Conservation (phyloP, 1,139 yeast genomes). For the Taiozyma onychis region DNA sequence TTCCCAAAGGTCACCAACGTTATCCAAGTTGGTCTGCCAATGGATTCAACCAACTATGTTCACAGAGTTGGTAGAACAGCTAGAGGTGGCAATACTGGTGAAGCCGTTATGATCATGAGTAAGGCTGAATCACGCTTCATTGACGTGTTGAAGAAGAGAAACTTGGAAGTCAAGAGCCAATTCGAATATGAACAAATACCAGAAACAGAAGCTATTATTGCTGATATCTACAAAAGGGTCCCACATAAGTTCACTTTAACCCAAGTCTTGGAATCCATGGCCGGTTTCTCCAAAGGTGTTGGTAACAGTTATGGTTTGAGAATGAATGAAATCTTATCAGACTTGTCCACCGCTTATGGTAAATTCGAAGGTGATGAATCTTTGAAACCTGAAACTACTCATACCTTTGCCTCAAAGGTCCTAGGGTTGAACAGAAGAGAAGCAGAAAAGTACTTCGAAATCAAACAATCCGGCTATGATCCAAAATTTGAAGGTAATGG, state of each 20-base stretch:
- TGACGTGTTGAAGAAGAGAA: conserved; percentile 39
- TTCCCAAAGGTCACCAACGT: conserved; percentile 83
- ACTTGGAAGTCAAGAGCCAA: conserved; percentile 43
- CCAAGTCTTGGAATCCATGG: conserved; percentile 27
- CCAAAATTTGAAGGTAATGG: conserved; percentile 5
- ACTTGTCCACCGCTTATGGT: conserved; percentile 16
- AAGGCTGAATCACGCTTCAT: conserved; percentile 45
- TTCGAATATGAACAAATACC: conserved; percentile 26
- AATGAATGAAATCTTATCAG: conserved; percentile 16
- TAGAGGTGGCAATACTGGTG: conserved; percentile 82
- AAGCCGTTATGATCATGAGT: conserved; percentile 48
- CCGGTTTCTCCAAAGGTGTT: conserved; percentile 33
- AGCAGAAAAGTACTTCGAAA: conserved; percentile 22
- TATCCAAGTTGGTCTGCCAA: conserved; percentile 71
- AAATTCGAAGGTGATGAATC: conserved; percentile 14
- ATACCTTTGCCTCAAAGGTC: conserved; percentile 24
- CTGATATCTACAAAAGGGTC: conserved; percentile 19
- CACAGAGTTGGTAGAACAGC: conserved; percentile 98
- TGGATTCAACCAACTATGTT: conserved; percentile 70
- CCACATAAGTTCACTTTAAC: conserved; percentile 23
- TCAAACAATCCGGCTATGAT: conserved; percentile 9
- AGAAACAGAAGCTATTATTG: conserved; percentile 27
- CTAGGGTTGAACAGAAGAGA: conserved; percentile 21
- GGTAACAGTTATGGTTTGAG: conserved; percentile 27
- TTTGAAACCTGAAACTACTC: conserved; percentile 17